Base-by-base conservation (phyloP, 2,329 filamentous ascomycete genomes). In the Pseudogymnoascus sp. region DNA sequence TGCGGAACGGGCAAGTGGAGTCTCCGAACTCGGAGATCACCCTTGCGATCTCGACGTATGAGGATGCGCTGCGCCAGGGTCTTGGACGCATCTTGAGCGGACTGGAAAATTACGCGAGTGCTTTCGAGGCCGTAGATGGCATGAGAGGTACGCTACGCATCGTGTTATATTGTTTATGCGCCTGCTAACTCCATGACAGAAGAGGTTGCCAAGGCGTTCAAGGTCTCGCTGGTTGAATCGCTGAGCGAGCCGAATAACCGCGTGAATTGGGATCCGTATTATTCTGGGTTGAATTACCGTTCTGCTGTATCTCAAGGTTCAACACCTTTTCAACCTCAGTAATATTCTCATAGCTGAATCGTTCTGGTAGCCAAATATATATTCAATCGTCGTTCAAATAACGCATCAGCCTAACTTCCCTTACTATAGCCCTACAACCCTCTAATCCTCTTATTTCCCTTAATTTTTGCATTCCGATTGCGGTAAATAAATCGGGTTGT, bases 191-290 rank as follows among this genome's bases (percentile, higher is more conserved):
- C 59, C 2, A 19, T 38, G 7, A 5, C 19, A 60, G 59, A 60
- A 15, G 59, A 60, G 38, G 59, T 60, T n/a, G 33, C 33, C 6
- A 60, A 60, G 33, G 59, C 59, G 2, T 60, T 60, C 50, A 56
- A 56, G n/a, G 29, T 56, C 3, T 56, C 29, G 11, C 29, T 56
- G 17, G 50, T 56, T 33, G 29, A 35, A 26, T 33, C 29, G 29
- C 50, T 56, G 50, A 33, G 50, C 50, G 29, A 56, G 17, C 50
- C 50, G 29, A 7, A 56, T 33, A 56, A 56, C 11, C 50, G 50
- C 29, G 17, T 56, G 17, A 56, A 33, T 56, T 56, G 50, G 50
- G 10, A 56, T 7, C 50, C 50, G 3, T 56, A 56, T 35, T 56
- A 56, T 19, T 56, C 50, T 21, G 50, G 50, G 9, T 19, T 56